Evolutionary conservation across 768 basidiomycete genomes (phyloP).

Genomic region (Artomyces pyxidatus): DNA sequence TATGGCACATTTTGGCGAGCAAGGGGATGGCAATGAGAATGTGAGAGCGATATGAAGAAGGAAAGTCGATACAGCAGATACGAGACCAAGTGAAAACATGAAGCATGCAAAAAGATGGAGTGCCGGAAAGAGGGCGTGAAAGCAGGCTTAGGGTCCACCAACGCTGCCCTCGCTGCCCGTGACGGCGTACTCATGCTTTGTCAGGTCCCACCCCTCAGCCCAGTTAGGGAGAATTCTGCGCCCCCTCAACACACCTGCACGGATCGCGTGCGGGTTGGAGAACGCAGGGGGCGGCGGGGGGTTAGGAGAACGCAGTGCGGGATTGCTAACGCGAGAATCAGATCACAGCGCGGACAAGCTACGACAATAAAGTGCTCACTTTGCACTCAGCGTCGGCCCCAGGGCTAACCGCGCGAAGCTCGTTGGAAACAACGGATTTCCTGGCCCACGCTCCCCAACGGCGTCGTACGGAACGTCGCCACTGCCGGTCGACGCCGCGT

Average conservation of each 20-base stretch:
- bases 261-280: constrained; percentile 19
- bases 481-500: constrained; percentile 12
- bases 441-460: constrained; percentile 58
- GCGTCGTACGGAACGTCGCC: constrained; percentile 34
- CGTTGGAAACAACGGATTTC: constrained; percentile 75
- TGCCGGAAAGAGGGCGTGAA: neutral
- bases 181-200: constrained; percentile 36
- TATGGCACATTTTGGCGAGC: neutral
- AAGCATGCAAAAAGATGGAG: neutral
- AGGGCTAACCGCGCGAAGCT: constrained; percentile 64
- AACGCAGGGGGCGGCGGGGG: constrained; percentile 22
- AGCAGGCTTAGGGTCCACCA: constrained; percentile 1
- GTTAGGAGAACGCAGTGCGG: constrained; percentile 21
- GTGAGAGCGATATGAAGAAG: neutral
- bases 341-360: neutral
- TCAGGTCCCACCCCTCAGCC: constrained; percentile 33
- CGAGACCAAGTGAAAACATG: neutral
- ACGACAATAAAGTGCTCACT: constrained; percentile 20
- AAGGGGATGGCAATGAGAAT: neutral
- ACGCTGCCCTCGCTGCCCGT: constrained; percentile 31
- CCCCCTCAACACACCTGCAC: constrained; percentile 14
- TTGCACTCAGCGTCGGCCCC: constrained; percentile 56
- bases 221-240: constrained; percentile 25
- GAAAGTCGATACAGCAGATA: neutral
- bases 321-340: constrained; percentile 13